A percentile compares a stretch with the other conserved stretches of the same genome.
Conservation (phyloP, 345 rosid species). For the Sisymbrium irio region DNA sequence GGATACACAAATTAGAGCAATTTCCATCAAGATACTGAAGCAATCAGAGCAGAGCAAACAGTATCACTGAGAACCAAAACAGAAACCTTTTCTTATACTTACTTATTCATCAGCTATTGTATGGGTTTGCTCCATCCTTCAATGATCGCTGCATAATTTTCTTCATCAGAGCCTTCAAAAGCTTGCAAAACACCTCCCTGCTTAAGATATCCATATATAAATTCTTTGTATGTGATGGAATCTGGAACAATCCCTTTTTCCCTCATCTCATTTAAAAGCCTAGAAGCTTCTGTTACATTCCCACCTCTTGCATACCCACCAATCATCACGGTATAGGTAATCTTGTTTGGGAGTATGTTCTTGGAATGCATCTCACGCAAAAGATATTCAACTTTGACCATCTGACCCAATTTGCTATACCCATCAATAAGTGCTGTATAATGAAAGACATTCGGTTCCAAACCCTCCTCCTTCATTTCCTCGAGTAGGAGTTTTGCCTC, state of each 20-base stretch:
- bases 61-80: neutral
- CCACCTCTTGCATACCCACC: slow-evolving; percentile 59
- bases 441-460: slow-evolving; percentile 63
- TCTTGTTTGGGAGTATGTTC: slow-evolving; percentile 59
- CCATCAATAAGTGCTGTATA: slow-evolving; percentile 76
- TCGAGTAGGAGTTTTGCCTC: slow-evolving; percentile 49
- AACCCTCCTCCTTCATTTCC: slow-evolving; percentile 64
- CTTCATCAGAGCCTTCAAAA: slow-evolving; percentile 59
- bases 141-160: slow-evolving; percentile 60
- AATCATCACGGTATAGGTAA: slow-evolving; percentile 77
- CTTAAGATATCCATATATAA: slow-evolving; percentile 53
- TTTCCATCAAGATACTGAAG: neutral
- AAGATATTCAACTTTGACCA: slow-evolving; percentile 50
- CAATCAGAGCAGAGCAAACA: slow-evolving; percentile 7
- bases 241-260: slow-evolving; percentile 59
- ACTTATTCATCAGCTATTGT: slow-evolving; percentile 20
- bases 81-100: slow-evolving; percentile 7
- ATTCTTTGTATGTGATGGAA: slow-evolving; percentile 60
- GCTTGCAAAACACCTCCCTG: slow-evolving; percentile 56
- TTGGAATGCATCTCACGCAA: slow-evolving; percentile 58
- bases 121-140: slow-evolving; percentile 44
- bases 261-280: slow-evolving; percentile 58
- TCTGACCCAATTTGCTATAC: slow-evolving; percentile 63
- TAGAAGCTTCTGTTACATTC: slow-evolving; percentile 55
- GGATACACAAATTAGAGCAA: neutral